These are phyloP conservation scores for Colletotrichum liaoningense DNA, from an alignment of 2,329 filamentous ascomycete species.

Conservation along the genomic window DNA sequence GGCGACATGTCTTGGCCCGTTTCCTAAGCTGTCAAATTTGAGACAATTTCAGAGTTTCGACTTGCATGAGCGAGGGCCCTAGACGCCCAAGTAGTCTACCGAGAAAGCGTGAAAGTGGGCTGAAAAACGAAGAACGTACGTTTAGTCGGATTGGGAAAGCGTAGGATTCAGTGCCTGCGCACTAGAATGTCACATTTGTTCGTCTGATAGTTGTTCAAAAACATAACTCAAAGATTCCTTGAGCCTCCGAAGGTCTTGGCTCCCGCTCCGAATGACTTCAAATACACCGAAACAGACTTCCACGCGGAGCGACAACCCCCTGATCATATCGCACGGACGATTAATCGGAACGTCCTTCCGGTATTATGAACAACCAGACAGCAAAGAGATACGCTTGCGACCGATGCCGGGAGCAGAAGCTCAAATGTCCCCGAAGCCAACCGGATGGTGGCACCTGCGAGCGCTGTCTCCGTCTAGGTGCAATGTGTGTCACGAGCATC, in stretches of 20 bases:
- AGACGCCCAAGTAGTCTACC: neutral
- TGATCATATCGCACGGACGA: neutral
- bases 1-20: neutral
- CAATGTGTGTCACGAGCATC: slow-evolving; percentile 5
- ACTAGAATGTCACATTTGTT: neutral
- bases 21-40: neutral
- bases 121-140: neutral
- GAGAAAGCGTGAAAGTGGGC: neutral
- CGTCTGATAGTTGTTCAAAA: neutral
- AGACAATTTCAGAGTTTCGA: neutral
- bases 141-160: neutral
- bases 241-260: neutral
- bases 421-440: slow-evolving; percentile 1
- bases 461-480: neutral
- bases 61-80: neutral
- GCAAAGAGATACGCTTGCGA: slow-evolving; percentile 4
- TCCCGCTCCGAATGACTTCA: neutral
- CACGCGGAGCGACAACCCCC: neutral
- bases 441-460: neutral
- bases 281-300: neutral
- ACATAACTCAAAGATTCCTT: neutral
- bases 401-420: slow-evolving; percentile 4
- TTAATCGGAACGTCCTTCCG: neutral
- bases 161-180: neutral
- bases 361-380: neutral